Percentiles rank a stretch among this genome's conserved stretches.
Evolutionary conservation across 2,329 filamentous ascomycete genomes (phyloP).

Genomic region (Colletotrichum sp.): DNA sequence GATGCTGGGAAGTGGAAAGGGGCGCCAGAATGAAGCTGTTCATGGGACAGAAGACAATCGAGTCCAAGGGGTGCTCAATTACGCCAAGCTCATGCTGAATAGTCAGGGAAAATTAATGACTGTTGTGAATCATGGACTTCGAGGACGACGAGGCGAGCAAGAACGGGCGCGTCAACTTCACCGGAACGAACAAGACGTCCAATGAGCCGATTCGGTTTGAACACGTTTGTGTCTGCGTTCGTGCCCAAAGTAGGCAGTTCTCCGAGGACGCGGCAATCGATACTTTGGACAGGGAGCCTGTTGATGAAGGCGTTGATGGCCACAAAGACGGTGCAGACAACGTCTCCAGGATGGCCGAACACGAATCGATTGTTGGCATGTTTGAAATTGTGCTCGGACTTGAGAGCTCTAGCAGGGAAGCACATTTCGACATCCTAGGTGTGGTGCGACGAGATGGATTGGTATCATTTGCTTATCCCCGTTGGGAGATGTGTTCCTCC

Average conservation of each 20-base stretch:
- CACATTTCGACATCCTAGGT: background rate
- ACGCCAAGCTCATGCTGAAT: background rate
- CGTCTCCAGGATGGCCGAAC: background rate
- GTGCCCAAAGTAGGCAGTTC: background rate
- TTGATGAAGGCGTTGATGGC: background rate
- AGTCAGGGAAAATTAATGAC: background rate
- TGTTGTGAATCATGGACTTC: background rate
- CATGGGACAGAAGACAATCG: background rate
- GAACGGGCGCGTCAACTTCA: background rate
- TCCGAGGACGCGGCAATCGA: background rate
- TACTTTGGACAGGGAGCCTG: background rate
- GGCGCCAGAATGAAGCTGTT: background rate
- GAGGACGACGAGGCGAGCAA: background rate
- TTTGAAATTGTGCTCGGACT: background rate
- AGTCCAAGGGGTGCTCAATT: background rate
- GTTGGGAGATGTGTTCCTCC: background rate
- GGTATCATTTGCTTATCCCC: background rate
- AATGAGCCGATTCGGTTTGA: background rate
- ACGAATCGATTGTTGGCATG: background rate
- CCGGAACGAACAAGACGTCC: background rate
- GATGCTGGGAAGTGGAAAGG: background rate
- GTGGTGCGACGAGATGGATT: background rate
- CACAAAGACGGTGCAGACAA: background rate
- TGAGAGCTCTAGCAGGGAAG: background rate
- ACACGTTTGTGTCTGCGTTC: background rate